These are phyloP conservation scores for Pythium pectinolyticum DNA, from an alignment of 352 stramenopile genomes.

Conservation along the genomic window DNA sequence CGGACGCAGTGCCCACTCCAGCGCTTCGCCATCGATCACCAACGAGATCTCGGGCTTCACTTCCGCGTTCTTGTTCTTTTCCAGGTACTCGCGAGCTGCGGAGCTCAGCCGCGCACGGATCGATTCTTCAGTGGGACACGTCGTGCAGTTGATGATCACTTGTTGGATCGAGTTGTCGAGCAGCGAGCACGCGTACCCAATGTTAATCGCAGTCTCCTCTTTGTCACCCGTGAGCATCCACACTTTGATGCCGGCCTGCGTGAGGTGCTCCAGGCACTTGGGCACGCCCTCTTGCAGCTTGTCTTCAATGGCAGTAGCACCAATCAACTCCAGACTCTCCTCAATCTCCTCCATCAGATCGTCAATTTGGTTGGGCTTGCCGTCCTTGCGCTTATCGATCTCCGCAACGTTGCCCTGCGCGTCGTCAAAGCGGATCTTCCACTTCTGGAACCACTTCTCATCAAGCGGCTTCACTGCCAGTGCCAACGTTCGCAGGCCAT, in stretches of 20 bases:
- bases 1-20: slow-evolving; percentile 59
- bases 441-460: slow-evolving; percentile 69
- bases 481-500: slow-evolving; percentile 83
- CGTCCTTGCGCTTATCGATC: slow-evolving; percentile 81
- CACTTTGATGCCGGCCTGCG: slow-evolving; percentile 80
- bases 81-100: slow-evolving; percentile 50
- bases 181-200: slow-evolving; percentile 88
- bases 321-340: slow-evolving; percentile 76
- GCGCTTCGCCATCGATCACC: slow-evolving; percentile 78
- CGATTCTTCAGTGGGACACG: slow-evolving; percentile 66
- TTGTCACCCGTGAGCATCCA: slow-evolving; percentile 91
- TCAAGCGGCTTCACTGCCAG: slow-evolving; percentile 72
- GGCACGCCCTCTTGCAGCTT: slow-evolving; percentile 91
- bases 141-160: slow-evolving; percentile 70
- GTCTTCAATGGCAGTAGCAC: slow-evolving; percentile 92
- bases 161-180: slow-evolving; percentile 84
- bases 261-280: slow-evolving; percentile 78
- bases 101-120: slow-evolving; percentile 51
- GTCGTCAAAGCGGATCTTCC: slow-evolving; percentile 74
- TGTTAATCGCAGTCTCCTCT: slow-evolving; percentile 88
- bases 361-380: slow-evolving; percentile 73
- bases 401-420: slow-evolving; percentile 64
- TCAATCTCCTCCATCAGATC: slow-evolving; percentile 85
- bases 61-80: slow-evolving; percentile 39
- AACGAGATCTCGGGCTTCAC: slow-evolving; percentile 53